These are phyloP conservation scores for Mycosphaerella sp. DNA, from an alignment of 2,329 filamentous ascomycete species.

Conservation along the genomic window DNA sequence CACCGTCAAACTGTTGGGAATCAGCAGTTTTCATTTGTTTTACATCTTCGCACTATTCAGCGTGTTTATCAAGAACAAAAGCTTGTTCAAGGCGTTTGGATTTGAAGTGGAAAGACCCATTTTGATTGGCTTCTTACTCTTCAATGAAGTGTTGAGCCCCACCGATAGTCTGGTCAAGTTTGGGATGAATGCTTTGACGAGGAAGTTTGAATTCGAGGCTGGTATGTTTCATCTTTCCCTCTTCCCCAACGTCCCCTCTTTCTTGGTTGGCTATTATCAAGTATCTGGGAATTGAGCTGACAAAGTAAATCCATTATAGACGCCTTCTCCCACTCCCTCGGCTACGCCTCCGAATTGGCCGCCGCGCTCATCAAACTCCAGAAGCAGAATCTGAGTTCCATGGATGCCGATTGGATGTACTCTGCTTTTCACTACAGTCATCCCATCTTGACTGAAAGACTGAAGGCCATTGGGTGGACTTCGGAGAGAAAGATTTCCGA, in stretches of 20 bases:
- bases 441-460: conserved; percentile 86
- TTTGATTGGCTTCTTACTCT: conserved; percentile 94
- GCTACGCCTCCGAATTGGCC: conserved; percentile 77
- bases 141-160: conserved; percentile 91
- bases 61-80: conserved; percentile 92
- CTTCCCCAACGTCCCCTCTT: too few relatives aligned
- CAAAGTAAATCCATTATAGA: conserved; percentile 42
- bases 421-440: conserved; percentile 98
- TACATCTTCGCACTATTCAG: conserved; percentile 97
- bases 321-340: conserved; percentile 76
- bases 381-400: conserved; percentile 94
- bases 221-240: conserved; percentile 43
- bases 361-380: conserved; percentile 92
- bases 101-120: conserved; percentile 79
- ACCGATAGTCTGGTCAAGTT: conserved; percentile 95
- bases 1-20: conserved; percentile 83
- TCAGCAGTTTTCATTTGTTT: conserved; percentile 79
- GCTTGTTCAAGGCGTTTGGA: conserved; percentile 84
- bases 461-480: conserved; percentile 86
- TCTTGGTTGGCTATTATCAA: too few relatives aligned
- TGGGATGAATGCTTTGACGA: conserved; percentile 89
- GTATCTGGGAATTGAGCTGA: too few relatives aligned
- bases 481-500: conserved; percentile 53
- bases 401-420: conserved; percentile 99
- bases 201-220: conserved; percentile 93